Evolutionary conservation across 345 rosid species (phyloP).

Genomic region (Euphorbia peplus): DNA sequence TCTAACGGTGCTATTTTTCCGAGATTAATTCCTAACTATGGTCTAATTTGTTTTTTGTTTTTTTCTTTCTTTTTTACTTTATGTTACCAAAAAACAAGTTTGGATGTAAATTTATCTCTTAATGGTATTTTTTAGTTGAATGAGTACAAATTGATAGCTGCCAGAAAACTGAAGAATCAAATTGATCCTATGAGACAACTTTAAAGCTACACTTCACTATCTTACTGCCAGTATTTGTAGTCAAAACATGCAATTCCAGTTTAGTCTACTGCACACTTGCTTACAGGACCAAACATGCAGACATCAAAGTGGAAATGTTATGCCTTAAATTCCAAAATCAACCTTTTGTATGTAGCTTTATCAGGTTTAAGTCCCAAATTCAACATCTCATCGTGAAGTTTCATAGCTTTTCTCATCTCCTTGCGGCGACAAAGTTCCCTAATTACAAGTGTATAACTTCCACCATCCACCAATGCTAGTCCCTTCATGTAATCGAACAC

Average conservation of each 20-base stretch:
- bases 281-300: neutral
- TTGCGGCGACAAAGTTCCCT: constrained; percentile 44
- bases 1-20: too few relatives aligned
- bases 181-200: too few relatives aligned
- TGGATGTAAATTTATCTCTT: too few relatives aligned
- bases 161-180: too few relatives aligned
- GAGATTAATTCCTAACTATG: too few relatives aligned
- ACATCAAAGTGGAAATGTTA: neutral
- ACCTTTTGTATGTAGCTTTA: constrained; percentile 46
- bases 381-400: constrained; percentile 68
- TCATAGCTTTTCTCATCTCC: constrained; percentile 70
- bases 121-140: too few relatives aligned
- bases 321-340: constrained; percentile 54
- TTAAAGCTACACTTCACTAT: too few relatives aligned
- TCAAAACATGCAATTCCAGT: neutral
- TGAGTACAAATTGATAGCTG: too few relatives aligned
- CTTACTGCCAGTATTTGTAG: too few relatives aligned
- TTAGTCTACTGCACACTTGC: neutral
- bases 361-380: constrained; percentile 59
- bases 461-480: constrained; percentile 30
- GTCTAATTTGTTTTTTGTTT: too few relatives aligned
- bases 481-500: constrained; percentile 55
- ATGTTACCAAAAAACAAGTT: too few relatives aligned
- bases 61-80: too few relatives aligned
- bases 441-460: constrained; percentile 48